A percentile compares a stretch with the other conserved stretches of the same genome.
Evolutionary conservation across 1,139 yeast species (phyloP).

Genomic region (Scheffersomyces insectosa): DNA sequence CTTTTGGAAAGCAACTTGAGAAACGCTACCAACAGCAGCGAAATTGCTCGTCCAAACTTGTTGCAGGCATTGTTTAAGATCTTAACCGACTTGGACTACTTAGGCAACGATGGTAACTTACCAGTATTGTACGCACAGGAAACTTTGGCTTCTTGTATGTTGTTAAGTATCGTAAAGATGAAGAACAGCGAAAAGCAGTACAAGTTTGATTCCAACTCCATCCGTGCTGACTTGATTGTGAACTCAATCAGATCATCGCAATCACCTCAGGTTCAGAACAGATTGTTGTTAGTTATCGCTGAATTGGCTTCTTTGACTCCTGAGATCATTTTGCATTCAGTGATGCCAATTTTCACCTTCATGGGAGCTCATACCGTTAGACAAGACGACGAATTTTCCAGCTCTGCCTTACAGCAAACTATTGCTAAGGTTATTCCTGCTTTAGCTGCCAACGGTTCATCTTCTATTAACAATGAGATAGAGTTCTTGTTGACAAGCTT

Average conservation of each 20-base stretch:
- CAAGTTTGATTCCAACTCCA: constrained; percentile 59
- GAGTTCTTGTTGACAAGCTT: constrained; percentile 87
- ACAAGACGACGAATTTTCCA: constrained; percentile 95
- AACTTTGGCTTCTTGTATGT: constrained; percentile 84
- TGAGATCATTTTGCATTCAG: constrained; percentile 88
- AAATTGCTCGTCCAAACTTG: constrained; percentile 46
- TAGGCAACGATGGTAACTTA: constrained; percentile 87
- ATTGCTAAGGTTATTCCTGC: constrained; percentile 91
- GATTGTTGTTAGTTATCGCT: constrained; percentile 79
- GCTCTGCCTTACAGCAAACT: constrained; percentile 90
- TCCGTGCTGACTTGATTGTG: constrained; percentile 88
- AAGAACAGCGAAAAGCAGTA: constrained; percentile 21
- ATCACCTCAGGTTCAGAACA: constrained; percentile 94
- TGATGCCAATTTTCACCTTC: constrained; percentile 97
- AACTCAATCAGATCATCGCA: constrained; percentile 85
- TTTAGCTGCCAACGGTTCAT: constrained; percentile 61
- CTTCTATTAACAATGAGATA: constrained; percentile 58
- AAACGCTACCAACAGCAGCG: constrained; percentile 11
- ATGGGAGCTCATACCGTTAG: constrained; percentile 98
- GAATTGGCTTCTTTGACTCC: constrained; percentile 87
- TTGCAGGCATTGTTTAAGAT: constrained; percentile 64
- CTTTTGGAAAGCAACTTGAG: constrained; percentile 58
- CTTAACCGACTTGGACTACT: constrained; percentile 80
- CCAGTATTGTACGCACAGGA: constrained; percentile 93
- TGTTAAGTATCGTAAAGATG: constrained; percentile 61